A percentile compares a stretch with the other conserved stretches of the same genome.
phyloP scores from a whole-genome alignment of 73 alveolate genomes.

The Paraurostyla sp. region DNA sequence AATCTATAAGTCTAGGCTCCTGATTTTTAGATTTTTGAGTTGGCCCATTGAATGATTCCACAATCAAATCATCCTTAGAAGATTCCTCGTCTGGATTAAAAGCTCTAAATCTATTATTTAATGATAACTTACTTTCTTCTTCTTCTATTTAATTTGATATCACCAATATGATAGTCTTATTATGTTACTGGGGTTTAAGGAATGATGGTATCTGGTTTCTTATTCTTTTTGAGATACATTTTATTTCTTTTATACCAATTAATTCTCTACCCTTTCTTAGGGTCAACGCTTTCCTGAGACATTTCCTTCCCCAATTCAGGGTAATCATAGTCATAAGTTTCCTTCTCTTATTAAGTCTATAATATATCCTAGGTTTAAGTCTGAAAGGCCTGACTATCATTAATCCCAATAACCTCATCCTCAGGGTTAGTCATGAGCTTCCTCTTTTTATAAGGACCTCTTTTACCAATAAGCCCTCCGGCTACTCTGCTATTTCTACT shows the following conservation, averaged over 20 bases:
- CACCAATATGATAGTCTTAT: neutral
- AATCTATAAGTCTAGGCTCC: neutral
- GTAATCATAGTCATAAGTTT: neutral
- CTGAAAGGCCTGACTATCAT: too few relatives aligned
- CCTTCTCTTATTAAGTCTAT: neutral
- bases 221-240: neutral
- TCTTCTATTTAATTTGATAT: conserved; percentile 8
- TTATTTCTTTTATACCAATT: neutral
- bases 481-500: too few relatives aligned
- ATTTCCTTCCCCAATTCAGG: conserved; percentile 31
- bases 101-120: neutral
- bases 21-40: neutral
- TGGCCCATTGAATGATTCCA: conserved; percentile 27
- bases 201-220: neutral
- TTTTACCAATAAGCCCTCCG: conserved; percentile 1
- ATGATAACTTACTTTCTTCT: conserved; percentile 25
- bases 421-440: neutral
- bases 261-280: neutral
- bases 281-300: neutral
- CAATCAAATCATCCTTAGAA: conserved; percentile 14
- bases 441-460: neutral
- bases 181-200: conserved; percentile 15
- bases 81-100: conserved; percentile 20
- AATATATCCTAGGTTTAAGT: too few relatives aligned
- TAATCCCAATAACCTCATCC: neutral